A percentile compares a stretch with the other conserved stretches of the same genome.
Evolutionary conservation across 805 yeast species (phyloP).

Genomic region (Ogataea trehalophila): DNA sequence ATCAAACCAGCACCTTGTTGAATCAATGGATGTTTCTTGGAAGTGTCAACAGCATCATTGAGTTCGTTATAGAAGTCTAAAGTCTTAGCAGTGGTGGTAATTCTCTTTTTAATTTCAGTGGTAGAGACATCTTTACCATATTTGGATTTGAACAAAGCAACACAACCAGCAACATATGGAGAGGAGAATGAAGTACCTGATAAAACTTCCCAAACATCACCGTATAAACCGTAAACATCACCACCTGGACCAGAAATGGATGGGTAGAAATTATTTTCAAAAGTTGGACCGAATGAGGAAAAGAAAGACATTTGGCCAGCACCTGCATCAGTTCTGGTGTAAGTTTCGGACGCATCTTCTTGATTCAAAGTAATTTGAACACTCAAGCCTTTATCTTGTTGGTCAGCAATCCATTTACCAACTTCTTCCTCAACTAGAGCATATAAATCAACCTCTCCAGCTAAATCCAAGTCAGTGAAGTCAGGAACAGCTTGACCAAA

Average conservation of each 20-base stretch:
- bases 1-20: constrained; percentile 20
- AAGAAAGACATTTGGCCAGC: constrained; percentile 11
- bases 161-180: constrained; percentile 16
- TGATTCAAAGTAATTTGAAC: not conserved
- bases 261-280: constrained; percentile 16
- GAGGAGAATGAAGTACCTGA: constrained; percentile 18
- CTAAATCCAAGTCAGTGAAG: not conserved
- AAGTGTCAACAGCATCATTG: not conserved
- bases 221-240: constrained; percentile 10
- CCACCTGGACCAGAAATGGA: constrained; percentile 21
- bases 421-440: constrained; percentile 2
- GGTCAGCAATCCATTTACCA: constrained; percentile 6
- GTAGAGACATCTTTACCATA: constrained; percentile 2
- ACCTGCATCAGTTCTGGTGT: constrained; percentile 1
- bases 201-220: constrained; percentile 1
- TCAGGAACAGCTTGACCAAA: not conserved
- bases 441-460: not conserved
- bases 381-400: constrained; percentile 1
- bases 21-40: constrained; percentile 9
- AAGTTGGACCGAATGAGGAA: constrained; percentile 20
- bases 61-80: not conserved
- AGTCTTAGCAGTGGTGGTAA: not conserved
- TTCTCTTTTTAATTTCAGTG: constrained; percentile 2
- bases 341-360: not conserved
- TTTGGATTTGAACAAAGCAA: constrained; percentile 12